Conservation (phyloP, 768 basidiomycete species). For the Pleurotus salmoneostramineus region DNA sequence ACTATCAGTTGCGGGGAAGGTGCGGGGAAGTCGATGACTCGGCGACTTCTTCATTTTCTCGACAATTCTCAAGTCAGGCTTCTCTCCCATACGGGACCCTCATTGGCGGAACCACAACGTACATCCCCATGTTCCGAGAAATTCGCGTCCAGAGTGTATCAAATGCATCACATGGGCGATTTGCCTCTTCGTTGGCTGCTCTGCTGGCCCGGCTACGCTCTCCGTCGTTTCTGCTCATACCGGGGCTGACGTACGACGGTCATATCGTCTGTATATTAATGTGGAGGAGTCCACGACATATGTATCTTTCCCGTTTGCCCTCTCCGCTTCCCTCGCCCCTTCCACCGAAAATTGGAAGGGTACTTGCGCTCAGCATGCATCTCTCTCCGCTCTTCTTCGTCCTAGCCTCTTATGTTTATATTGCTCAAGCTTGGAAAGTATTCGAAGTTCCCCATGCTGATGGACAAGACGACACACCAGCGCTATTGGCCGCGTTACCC, state of each 20-base stretch:
- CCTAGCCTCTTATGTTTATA: slow-evolving; percentile 19
- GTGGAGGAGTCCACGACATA: no score
- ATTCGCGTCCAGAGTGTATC: background rate
- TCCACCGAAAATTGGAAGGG: background rate
- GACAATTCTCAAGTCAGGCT: background rate
- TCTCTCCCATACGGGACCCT: background rate
- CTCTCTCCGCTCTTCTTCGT: slow-evolving; percentile 4
- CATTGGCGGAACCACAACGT: background rate
- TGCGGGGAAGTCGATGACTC: background rate
- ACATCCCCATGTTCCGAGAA: background rate
- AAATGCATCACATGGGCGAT: background rate
- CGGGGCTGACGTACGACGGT: background rate
- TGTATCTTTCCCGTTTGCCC: no score
- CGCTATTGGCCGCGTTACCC: slow-evolving; percentile 38
- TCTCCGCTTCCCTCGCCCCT: background rate
- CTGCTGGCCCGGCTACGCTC: background rate
- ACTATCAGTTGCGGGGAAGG: background rate
- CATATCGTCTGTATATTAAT: background rate
- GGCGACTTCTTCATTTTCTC: background rate
- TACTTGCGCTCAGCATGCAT: background rate
- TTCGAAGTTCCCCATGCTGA: slow-evolving; percentile 46
- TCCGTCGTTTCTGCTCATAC: background rate
- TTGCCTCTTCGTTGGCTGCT: no score
- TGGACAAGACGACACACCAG: slow-evolving; percentile 49
- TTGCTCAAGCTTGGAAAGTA: slow-evolving; percentile 38